Conservation (phyloP, 179 eudicot species). For the Amaranthus tricolor region DNA sequence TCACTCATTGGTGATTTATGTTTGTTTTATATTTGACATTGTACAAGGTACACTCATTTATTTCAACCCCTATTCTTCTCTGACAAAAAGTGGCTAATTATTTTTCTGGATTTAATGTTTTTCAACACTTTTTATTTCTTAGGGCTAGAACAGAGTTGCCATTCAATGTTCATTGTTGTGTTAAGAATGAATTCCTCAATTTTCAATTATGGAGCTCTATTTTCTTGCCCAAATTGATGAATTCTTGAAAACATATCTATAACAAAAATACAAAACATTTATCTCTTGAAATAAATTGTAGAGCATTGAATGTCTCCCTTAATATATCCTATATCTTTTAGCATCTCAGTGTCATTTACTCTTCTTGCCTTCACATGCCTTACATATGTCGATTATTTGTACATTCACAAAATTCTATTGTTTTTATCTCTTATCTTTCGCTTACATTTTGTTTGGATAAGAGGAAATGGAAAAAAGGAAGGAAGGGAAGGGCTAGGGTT, state of each 20-base stretch:
- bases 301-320: background rate
- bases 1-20: background rate
- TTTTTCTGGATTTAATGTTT: background rate
- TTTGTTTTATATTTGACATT: background rate
- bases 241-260: too few relatives aligned
- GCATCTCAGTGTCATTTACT: background rate
- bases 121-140: background rate
- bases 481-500: too few relatives aligned
- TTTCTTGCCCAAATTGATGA: background rate
- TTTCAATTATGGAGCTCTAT: background rate
- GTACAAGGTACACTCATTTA: background rate
- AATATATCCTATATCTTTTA: background rate
- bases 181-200: background rate
- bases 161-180: background rate
- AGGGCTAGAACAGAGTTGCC: background rate
- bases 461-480: too few relatives aligned
- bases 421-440: background rate
- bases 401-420: background rate
- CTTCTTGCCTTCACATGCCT: background rate
- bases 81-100: background rate
- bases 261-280: background rate
- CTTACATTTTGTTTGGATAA: too few relatives aligned
- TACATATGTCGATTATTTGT: background rate
- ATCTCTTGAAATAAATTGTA: background rate
- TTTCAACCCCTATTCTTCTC: background rate